A percentile compares a stretch with the other conserved stretches of the same genome.
phyloP scores from a whole-genome alignment of 164 flowering plant genomes.

The Taxillus chinensis region DNA sequence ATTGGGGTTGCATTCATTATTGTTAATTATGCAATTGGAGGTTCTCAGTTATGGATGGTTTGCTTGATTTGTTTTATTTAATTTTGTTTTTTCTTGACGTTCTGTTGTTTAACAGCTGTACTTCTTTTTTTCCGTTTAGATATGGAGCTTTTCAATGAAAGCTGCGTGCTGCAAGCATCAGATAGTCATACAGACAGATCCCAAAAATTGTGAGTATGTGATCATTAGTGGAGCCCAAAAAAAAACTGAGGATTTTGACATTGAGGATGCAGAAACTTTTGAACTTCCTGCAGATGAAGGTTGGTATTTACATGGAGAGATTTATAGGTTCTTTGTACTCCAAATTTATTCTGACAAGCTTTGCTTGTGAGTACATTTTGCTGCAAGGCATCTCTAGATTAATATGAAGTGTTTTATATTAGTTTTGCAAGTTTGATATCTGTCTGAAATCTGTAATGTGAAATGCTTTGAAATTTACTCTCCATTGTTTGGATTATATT shows the following conservation, averaged over 20 bases:
- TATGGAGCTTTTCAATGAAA: slow-evolving; percentile 98
- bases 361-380: too few species aligned
- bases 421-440: not conserved
- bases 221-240: slow-evolving; percentile 77
- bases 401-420: not conserved
- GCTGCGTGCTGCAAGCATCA: slow-evolving; percentile 90
- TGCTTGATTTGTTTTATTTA: not conserved
- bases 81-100: not conserved
- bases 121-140: slow-evolving; percentile 28
- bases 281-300: slow-evolving; percentile 88
- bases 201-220: slow-evolving; percentile 79
- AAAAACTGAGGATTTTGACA: slow-evolving; percentile 77
- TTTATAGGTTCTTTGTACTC: too few species aligned
- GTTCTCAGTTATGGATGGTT: not conserved
- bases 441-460: too few species aligned
- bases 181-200: slow-evolving; percentile 95
- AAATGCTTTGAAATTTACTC: not conserved
- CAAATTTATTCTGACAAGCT: too few species aligned
- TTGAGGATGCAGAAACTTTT: slow-evolving; percentile 91
- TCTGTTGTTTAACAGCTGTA: not conserved
- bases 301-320: slow-evolving; percentile 10
- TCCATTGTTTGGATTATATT: not conserved
- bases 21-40: too few species aligned
- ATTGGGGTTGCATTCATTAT: too few species aligned
- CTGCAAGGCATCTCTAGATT: too few species aligned